These are phyloP conservation scores for Erodium maritimum DNA, from an alignment of 345 rosid species.

Conservation along the genomic window DNA sequence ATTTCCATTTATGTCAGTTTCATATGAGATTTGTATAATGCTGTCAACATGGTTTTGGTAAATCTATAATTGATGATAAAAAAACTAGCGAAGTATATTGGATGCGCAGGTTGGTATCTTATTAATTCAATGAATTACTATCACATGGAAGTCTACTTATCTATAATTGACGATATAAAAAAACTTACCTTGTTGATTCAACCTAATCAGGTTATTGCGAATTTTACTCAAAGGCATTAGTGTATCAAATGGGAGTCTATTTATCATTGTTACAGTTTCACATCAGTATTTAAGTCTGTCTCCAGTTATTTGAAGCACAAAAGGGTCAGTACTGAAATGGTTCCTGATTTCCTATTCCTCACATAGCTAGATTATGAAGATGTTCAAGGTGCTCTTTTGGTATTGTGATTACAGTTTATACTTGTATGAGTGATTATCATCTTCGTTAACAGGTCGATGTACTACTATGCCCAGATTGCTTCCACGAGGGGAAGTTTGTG, in stretches of 20 bases:
- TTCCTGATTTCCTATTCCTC: not conserved
- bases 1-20: too few species aligned
- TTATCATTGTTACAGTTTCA: not conserved
- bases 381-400: not conserved
- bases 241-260: too few species aligned
- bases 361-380: not conserved
- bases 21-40: too few species aligned
- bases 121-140: too few species aligned
- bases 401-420: conserved; percentile 5
- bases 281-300: not conserved
- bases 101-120: too few species aligned
- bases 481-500: conserved; percentile 78
- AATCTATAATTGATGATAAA: too few species aligned
- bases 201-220: too few species aligned
- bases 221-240: too few species aligned
- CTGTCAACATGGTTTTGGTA: not conserved
- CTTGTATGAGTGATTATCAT: conserved; percentile 11
- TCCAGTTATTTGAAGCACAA: not conserved
- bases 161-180: too few species aligned
- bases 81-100: too few species aligned
- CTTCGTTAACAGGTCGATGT: conserved; percentile 56
- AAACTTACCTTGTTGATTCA: too few species aligned
- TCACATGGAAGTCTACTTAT: too few species aligned
- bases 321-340: not conserved
- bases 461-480: conserved; percentile 64